Base-by-base conservation (phyloP, 371 early-diverging fungal species). In the Rhizomucor miehei region DNA sequence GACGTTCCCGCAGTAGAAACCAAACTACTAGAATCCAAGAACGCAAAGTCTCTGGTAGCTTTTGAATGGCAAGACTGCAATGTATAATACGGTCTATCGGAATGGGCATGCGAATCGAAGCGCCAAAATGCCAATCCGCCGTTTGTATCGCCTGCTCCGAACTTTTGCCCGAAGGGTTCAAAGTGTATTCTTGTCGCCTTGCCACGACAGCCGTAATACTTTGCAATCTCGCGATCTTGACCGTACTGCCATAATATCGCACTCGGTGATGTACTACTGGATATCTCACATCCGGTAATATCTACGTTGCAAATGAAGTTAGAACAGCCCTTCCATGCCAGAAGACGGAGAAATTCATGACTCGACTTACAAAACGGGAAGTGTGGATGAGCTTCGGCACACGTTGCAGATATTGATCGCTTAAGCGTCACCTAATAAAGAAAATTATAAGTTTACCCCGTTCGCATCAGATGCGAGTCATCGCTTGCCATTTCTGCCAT, bases 1-100 rank as follows among this genome's bases (percentile, higher is more conserved):
- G 93, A 88, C 4, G 85, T 79, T 6, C 91, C 91, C 0, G 85
- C 90, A 2, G 90, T 88, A 0, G 89, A 92, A 3, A 93, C 49
- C 20, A 90, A 51, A 49, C 85, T 88, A 39, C 85, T 84, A 3
- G 87, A 88, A 34, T 80, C 80, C 48, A 88, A 52, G 63, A 90
- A 93, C 1, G 78, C 67, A 60, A 93, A 88, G 52, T 91, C 93
- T 44, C 82, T 63, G 1, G 88, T 82, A 34, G 80, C 75, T 41
- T 81, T 82, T 21, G 84, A 75, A 50, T 89, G 87, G 54, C 87
- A 86, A 12, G 65, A 44, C 44, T 21, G 86, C 36, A 5, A 67
- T 66, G 75, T 79, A 51, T 73, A 79, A 44, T 75, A 79, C 0
- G 90, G 89, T 48, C 76, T 79, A 19, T 82, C 72, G 0, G 88